Evolutionary conservation across 2,329 filamentous ascomycete species (phyloP), one percentile per base, ranked within the genome.

Genomic region (Cyanodermella asteris): DNA sequence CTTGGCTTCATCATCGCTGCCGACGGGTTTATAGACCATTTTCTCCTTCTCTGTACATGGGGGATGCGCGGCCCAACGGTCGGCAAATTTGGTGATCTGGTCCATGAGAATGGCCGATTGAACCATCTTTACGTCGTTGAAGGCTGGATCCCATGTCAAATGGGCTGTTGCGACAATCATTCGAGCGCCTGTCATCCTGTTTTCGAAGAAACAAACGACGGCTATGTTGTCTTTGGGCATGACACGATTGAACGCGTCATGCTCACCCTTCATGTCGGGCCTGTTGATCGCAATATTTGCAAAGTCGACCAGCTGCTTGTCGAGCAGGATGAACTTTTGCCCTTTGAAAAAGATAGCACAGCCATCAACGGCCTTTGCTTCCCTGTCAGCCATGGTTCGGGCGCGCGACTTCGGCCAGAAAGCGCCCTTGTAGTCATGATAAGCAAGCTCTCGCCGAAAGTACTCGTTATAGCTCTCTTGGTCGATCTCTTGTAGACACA

Each of bases 191-290:
- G 84, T 93, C 31, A 66, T 56, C 18, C 84, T 69, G 40, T 91
- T 93, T 49, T 97, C 87, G 33, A 97, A 67, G 55, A 94, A 91
- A 28, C 75, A 70, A 23, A 91, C 67, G 23, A 91, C 73, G 10
- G 76, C 87, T 47, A 97, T 91, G 45, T 94, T 84, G 57, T 97
- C 87, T 51, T 87, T 80, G 32, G 84, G 82, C 87, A 93, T 94
- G 31, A 97, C 75, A 15, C 87, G 75, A 47, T 97, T 97, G 61
- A 91, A 94, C 29, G 94, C 84, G 41, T 97, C 87, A 43, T 91
- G 78, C 41, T 91, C 80, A 28, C 82, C 78, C 53, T 94, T 94
- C 68, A 93, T 91, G 45, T 94, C 87, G 3, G 82, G 78, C 35
- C 87, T 64, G 44, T 90, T 87, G 49, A 97, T 91, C 35, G 84